phyloP scores from a whole-genome alignment of 768 basidiomycete genomes.

The Leccinum arenicola region DNA sequence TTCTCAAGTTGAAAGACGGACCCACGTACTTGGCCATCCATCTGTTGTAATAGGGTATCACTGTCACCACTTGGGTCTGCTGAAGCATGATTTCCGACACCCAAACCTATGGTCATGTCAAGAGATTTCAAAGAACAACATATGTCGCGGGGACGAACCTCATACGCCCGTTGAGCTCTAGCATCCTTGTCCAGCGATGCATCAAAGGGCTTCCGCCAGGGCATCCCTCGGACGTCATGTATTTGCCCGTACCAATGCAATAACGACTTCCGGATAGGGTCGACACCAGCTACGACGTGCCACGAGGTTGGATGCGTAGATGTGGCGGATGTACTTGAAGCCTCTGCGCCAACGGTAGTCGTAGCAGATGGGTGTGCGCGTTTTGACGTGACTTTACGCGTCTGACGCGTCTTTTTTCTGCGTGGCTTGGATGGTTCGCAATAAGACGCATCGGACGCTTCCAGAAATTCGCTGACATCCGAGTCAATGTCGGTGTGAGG shows the following conservation, averaged over 20 bases:
- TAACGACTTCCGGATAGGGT: conserved; percentile 47
- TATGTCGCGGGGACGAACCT: conserved; percentile 47
- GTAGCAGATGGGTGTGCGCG: conserved; percentile 5
- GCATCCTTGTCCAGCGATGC: conserved; percentile 49
- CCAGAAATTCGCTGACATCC: conserved; percentile 13
- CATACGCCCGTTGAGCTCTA: conserved; percentile 85
- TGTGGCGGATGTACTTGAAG: background rate
- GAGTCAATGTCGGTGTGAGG: conserved; percentile 2
- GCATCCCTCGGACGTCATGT: conserved; percentile 77
- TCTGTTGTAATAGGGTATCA: conserved; percentile 89
- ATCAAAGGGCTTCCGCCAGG: conserved; percentile 81
- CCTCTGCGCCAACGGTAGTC: background rate
- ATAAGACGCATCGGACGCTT: conserved; percentile 25
- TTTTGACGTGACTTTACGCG: conserved; percentile 16
- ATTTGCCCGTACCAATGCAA: conserved; percentile 70
- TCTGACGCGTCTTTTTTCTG: conserved; percentile 17
- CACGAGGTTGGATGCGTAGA: conserved; percentile 42
- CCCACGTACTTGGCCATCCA: conserved; percentile 77
- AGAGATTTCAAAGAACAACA: background rate
- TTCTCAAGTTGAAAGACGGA: background rate
- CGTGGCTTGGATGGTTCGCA: conserved; percentile 8
- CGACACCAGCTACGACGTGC: conserved; percentile 45
- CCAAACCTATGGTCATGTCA: conserved; percentile 58
- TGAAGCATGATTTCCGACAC: conserved; percentile 95
- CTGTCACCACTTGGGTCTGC: conserved; percentile 90